Base-by-base conservation (phyloP, 257 asterid species). In the Schizonepeta tenuifolia region DNA sequence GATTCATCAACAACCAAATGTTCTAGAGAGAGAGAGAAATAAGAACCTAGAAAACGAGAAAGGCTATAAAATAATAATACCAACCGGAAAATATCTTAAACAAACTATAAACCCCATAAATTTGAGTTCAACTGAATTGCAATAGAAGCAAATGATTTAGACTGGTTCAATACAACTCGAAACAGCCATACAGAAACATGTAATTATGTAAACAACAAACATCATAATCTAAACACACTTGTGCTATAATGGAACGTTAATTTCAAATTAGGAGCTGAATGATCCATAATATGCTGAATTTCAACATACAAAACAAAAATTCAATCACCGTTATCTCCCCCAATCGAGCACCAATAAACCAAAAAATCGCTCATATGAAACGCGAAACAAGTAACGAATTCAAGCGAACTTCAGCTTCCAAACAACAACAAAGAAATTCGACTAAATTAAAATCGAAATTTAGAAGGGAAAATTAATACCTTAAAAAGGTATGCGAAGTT, bases 401-500 rank as follows among this genome's bases (percentile, higher is more conserved):
- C 15, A 43, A 41, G 22, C 60, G 21, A 55, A 77, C 26, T 41
- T 28, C 50, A 5, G 40, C 77, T 33, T 55, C 31, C 10, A 67
- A 47, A 36, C 17, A 20, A 50, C 24, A 41, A 40, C 24, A 31
- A 47, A 59, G 35, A 7, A 41, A 7, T 46, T 46, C 62, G 43
- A 38, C 57, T 54, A 69, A 14, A 0, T 4, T 15, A 6, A 46
- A 65, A 11, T 22, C 33, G 63, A 26, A 6, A 36, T 8, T 2
- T 60, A 9, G 47, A 54, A 15, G 61, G 72, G 8, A 33, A 10
- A 28, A 44, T 14, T 2, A 13, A 28, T 69, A 88, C 98, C 92
- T 92, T 90, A 82, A 88, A 81, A 85, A 80, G 75, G 86, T 77
- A 92, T 41, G 86, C 56, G 90, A 86, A 83, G 86, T 78, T 83